A percentile compares a stretch with the other conserved stretches of the same genome.
phyloP scores from a whole-genome alignment of 495 filamentous ascomycete species.

The Rhizodiscina lignyota region DNA sequence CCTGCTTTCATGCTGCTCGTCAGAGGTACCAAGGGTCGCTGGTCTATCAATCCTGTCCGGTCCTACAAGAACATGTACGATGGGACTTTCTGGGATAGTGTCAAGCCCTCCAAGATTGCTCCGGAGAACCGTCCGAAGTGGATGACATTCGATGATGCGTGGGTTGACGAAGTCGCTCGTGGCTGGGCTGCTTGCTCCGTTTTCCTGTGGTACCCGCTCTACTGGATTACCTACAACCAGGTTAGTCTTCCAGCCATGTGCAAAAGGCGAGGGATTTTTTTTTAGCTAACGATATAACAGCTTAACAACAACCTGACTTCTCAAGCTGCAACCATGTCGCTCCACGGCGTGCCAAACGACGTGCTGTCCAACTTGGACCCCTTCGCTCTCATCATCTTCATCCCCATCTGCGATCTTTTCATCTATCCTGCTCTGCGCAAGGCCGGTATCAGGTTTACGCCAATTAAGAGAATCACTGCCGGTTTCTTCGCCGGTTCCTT shows the following conservation, averaged over 20 bases:
- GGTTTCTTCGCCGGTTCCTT: slow-evolving; percentile 29
- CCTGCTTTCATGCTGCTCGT: slow-evolving; percentile 38
- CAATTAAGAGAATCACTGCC: slow-evolving; percentile 54
- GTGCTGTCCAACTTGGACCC: slow-evolving; percentile 66
- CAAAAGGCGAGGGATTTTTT: too few relatives aligned
- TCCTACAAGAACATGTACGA: slow-evolving; percentile 38
- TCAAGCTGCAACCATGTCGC: slow-evolving; percentile 54
- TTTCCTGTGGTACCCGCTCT: slow-evolving; percentile 50
- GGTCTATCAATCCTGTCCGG: slow-evolving; percentile 31
- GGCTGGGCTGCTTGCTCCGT: slow-evolving; percentile 55
- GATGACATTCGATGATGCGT: slow-evolving; percentile 62
- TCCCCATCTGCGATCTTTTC: slow-evolving; percentile 53
- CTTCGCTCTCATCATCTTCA: slow-evolving; percentile 59
- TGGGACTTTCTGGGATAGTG: slow-evolving; percentile 42
- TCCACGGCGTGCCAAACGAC: slow-evolving; percentile 62
- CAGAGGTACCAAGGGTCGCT: slow-evolving; percentile 45
- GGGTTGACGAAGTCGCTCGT: slow-evolving; percentile 55
- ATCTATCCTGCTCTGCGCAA: slow-evolving; percentile 53
- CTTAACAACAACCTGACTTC: slow-evolving; percentile 56
- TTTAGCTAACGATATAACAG: too few relatives aligned
- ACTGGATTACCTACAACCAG: slow-evolving; percentile 46
- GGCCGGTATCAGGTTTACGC: slow-evolving; percentile 46
- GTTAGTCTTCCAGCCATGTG: too few relatives aligned
- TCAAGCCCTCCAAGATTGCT: slow-evolving; percentile 32
- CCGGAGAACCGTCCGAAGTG: slow-evolving; percentile 26